Evolutionary conservation across 2,329 filamentous ascomycete genomes (phyloP), one percentile per base, ranked within the genome.

Genomic region (Aspergillus texensis): DNA sequence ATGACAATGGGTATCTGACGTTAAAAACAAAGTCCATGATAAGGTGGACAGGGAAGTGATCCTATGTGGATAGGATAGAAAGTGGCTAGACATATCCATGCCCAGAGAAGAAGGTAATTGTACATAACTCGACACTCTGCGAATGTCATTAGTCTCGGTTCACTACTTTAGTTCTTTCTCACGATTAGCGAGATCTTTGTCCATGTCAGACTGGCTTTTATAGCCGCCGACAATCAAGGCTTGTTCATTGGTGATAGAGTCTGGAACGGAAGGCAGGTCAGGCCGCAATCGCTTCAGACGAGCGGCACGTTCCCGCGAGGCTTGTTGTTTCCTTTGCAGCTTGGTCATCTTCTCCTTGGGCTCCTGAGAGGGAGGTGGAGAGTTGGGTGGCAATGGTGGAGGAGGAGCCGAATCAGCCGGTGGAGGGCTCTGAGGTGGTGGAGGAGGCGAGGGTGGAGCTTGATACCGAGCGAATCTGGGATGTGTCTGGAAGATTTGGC

Each of bases 401-500:
- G 70, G 70, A 12, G 70, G 63, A 24, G 67, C 66, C 57, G 62
- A 43, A 6, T 64, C 56, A 14, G 57, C 59, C 11, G 70, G 66
- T 10, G 71, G 69, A 26, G 72, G 66, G 36, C 52, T 65, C 39
- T 60, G 60, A 24, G 69, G 66, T 14, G 74, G 70, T 12, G 72
- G 70, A 10, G 73, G 73, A 24, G 73, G 73, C 11, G 71, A 65
- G 52, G 67, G 68, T 57, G 69, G 61, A 34, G 46, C 64, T 36
- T 69, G 73, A 58, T 76, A 72, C 19, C 67, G 70, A 30, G 72
- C 74, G 55, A 79, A 80, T 63, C 75, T 70, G 32, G 70, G 64
- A 39, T 79, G 69, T 4, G 76, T 78, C 62, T 81, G 78, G 61
- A 86, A 85, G 2, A 90, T 75, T 41, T 81, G 78, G 58, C 81